Base-by-base conservation (phyloP, 1,284 basidiomycete species). In the Leccinum pachyderme region DNA sequence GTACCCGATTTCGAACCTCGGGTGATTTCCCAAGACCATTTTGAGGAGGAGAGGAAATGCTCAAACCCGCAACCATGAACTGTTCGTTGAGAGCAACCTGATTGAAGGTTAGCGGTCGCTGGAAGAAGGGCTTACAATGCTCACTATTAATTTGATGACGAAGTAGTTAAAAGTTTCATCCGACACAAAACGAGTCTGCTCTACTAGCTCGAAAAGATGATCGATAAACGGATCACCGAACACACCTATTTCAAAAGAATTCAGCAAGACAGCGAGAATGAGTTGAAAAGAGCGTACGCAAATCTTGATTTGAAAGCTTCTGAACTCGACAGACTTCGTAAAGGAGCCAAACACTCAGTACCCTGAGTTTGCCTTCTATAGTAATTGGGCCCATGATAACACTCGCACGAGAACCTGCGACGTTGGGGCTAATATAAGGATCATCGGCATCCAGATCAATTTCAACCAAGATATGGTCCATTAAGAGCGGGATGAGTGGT, bases 21-120 rank as follows among this genome's bases (percentile, higher is more conserved):
- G 63, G 60, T 46, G 48, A 61, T 59, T 55, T 67, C 62, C 53
- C 58, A 37, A 60, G 65, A 52, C 28, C 60, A 63, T 47, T 52
- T 52, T 57, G 61, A 53, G 63, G 51, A n/a, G 28, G 61, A 52
- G 55, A 56, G 37, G 53, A 51, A 13, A 67, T 70, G 47, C 72
- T 73, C 49, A 82, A 61, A 15, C 76, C 77, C 2, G 84, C 86
- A 8, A 98, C 93, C 96, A 99, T 98, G 75, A 97, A 98, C 72
- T 99, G 96, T 72, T 99, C 96, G 68, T 98, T 98, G 39, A 99
- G 79, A 0, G 96, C 91, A 41, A 93, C 86, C 91, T 93, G 51
- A 11, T 25, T 24, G 33, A 57, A 27, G 29, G 25, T 54, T 27
- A 63, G 49, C 12, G 11, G 12, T 39, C 25, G 47, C 7, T 29